A percentile compares a stretch with the other conserved stretches of the same genome.
phyloP scores from a whole-genome alignment of 2,329 filamentous ascomycete genomes.

The Diaporthe ilicicola region DNA sequence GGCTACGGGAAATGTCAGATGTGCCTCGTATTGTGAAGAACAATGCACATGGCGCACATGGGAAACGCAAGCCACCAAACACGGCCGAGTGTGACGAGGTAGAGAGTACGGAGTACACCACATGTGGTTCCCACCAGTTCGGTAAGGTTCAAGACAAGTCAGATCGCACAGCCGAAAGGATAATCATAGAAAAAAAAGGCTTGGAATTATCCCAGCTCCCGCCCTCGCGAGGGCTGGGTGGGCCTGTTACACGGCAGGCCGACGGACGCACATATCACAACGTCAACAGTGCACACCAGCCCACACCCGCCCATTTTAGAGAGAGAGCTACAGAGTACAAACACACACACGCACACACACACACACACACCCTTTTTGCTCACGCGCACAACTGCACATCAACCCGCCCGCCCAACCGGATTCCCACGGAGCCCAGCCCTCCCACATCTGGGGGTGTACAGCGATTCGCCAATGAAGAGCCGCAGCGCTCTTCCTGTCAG shows the following conservation, averaged over 20 bases:
- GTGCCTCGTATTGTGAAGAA: conserved; percentile 31
- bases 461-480: conserved; percentile 14
- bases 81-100: background rate
- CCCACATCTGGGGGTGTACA: background rate
- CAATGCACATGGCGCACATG: conserved; percentile 14
- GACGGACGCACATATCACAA: conserved; percentile 1
- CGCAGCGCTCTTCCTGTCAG: background rate
- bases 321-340: too few species aligned
- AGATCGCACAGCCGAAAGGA: conserved; percentile 21
- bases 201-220: background rate
- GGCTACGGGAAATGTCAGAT: background rate
- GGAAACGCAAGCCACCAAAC: background rate
- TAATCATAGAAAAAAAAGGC: background rate
- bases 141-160: conserved; percentile 28
- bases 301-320: background rate
- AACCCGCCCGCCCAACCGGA: conserved; percentile 7
- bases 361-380: background rate
- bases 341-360: background rate
- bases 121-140: conserved; percentile 12
- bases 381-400: conserved; percentile 14
- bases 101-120: background rate
- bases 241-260: conserved; percentile 22
- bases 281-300: conserved; percentile 5
- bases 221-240: conserved; percentile 14
- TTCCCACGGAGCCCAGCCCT: background rate